Percentiles rank a stretch among this genome's conserved stretches.
Conservation (phyloP, 176 grass and related monocot species). For the Triticum urartu region DNA sequence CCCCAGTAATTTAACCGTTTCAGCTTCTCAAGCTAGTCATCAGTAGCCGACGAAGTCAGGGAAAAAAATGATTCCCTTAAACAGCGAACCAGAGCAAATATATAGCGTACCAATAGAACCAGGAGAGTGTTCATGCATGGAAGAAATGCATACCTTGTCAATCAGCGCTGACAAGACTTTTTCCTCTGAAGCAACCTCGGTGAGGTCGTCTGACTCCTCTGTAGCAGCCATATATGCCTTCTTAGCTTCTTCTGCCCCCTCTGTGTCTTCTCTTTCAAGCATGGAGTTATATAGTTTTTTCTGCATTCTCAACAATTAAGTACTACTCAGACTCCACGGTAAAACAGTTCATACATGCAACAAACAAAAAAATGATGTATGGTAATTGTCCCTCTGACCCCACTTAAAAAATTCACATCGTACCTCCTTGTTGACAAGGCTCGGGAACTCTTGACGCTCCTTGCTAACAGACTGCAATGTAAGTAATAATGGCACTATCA, state of each 20-base stretch:
- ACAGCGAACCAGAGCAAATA: too few species aligned
- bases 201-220: slow-evolving; percentile 53
- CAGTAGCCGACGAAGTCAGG: too few species aligned
- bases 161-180: slow-evolving; percentile 21
- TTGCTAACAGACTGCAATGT: slow-evolving; percentile 96
- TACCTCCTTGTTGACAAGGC: slow-evolving; percentile 97
- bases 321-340: background rate
- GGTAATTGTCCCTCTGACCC: background rate
- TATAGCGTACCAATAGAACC: too few species aligned
- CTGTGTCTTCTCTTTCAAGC: slow-evolving; percentile 79
- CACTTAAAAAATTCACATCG: background rate
- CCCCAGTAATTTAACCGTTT: too few species aligned
- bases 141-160: too few species aligned
- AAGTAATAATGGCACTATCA: slow-evolving; percentile 9
- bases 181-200: slow-evolving; percentile 55
- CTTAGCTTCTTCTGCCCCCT: slow-evolving; percentile 85
- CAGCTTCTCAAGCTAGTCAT: too few species aligned
- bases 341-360: background rate
- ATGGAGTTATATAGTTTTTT: slow-evolving; percentile 86
- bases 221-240: slow-evolving; percentile 77
- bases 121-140: too few species aligned
- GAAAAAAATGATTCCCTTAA: too few species aligned
- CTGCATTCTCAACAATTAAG: slow-evolving; percentile 41
- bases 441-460: slow-evolving; percentile 86
- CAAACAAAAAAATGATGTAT: slow-evolving; percentile 6